These are phyloP conservation scores for Trichoderma semiorbis DNA, from an alignment of 2,329 filamentous ascomycete species.

Conservation along the genomic window DNA sequence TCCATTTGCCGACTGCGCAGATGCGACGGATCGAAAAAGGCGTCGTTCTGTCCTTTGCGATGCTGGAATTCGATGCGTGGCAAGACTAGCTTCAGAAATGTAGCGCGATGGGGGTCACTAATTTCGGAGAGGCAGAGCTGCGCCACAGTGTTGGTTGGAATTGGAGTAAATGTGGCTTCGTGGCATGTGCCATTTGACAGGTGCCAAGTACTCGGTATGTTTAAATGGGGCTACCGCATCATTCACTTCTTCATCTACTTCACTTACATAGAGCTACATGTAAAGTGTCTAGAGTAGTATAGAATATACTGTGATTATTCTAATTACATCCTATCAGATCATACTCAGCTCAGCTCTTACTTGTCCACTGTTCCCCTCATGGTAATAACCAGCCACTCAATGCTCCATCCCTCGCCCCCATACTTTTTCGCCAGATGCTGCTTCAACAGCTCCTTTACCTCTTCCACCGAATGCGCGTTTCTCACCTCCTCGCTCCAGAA, in stretches of 20 bases:
- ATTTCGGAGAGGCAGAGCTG: neutral
- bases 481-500: conserved; percentile 41
- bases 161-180: neutral
- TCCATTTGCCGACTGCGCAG: conserved; percentile 9
- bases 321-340: neutral
- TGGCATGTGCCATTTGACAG: neutral
- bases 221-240: neutral
- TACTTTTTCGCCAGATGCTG: conserved; percentile 41
- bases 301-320: too few relatives aligned
- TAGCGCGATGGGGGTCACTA: neutral
- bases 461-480: conserved; percentile 34
- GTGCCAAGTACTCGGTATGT: neutral
- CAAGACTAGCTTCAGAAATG: neutral
- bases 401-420: conserved; percentile 26
- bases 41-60: neutral
- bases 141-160: neutral
- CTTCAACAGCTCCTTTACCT: conserved; percentile 36
- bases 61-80: conserved; percentile 7
- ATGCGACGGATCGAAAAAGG: neutral
- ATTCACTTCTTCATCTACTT: neutral
- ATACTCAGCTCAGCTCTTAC: neutral
- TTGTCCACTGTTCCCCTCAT: conserved; percentile 27
- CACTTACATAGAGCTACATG: too few relatives aligned
- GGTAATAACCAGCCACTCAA: conserved; percentile 26
- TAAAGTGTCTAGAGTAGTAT: too few relatives aligned